A percentile compares a stretch with the other conserved stretches of the same genome.
Evolutionary conservation across 495 filamentous ascomycete species (phyloP).

Genomic region (Lasiosphaeria hispida): DNA sequence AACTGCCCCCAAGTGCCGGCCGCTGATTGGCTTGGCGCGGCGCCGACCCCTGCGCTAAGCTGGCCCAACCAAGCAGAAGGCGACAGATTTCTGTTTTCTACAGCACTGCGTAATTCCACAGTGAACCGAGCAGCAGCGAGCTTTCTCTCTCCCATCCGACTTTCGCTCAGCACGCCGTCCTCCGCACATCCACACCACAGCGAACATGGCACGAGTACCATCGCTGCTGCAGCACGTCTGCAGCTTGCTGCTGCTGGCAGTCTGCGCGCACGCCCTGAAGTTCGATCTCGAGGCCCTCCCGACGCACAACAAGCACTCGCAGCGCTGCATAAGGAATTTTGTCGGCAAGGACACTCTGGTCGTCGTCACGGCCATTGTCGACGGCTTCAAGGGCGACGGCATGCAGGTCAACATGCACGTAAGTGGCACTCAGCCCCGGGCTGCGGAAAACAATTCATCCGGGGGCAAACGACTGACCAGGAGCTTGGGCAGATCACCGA

Average conservation of each 20-base stretch:
- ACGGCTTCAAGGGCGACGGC: slow-evolving; percentile 84
- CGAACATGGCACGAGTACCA: slow-evolving; percentile 32
- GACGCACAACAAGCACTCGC: slow-evolving; percentile 54
- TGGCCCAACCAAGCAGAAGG: slow-evolving; percentile 23
- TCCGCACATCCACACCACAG: slow-evolving; percentile 3
- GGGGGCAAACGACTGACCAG: neutral
- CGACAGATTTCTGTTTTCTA: slow-evolving; percentile 33
- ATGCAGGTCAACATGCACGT: slow-evolving; percentile 95
- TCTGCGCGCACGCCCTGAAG: slow-evolving; percentile 74
- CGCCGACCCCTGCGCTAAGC: slow-evolving; percentile 16
- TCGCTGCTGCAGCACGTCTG: slow-evolving; percentile 47
- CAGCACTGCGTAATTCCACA: neutral
- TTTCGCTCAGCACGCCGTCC: neutral
- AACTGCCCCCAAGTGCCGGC: neutral
- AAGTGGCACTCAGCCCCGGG: slow-evolving; percentile 37
- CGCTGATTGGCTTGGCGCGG: slow-evolving; percentile 21
- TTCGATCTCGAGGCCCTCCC: slow-evolving; percentile 82
- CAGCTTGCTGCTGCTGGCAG: slow-evolving; percentile 52
- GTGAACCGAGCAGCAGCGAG: slow-evolving; percentile 1
- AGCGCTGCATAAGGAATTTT: slow-evolving; percentile 95
- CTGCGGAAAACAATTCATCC: neutral
- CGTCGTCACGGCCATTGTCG: slow-evolving; percentile 92
- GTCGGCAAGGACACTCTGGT: slow-evolving; percentile 90
- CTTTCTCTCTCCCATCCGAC: slow-evolving; percentile 5
- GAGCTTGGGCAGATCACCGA: slow-evolving; percentile 72